A percentile compares a stretch with the other conserved stretches of the same genome.
phyloP scores from a whole-genome alignment of 2,329 filamentous ascomycete species.

The Thelonectria discophora region DNA sequence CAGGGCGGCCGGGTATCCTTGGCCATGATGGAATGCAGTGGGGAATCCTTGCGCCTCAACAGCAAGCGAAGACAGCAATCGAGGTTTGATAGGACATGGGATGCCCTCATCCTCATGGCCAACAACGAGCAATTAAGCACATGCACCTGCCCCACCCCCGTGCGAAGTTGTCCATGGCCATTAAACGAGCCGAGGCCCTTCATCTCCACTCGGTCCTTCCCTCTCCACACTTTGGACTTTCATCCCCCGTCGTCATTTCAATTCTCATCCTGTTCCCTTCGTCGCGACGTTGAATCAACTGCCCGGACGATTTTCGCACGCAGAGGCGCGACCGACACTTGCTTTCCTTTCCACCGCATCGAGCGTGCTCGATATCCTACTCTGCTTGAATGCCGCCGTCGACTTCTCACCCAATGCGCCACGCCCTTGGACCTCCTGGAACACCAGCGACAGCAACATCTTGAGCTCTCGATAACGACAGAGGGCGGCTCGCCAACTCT shows the following conservation, averaged over 20 bases:
- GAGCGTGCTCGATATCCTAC: constrained; percentile 4
- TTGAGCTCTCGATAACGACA: constrained; percentile 22
- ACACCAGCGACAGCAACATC: constrained; percentile 34
- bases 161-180: neutral
- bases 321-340: neutral
- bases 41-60: constrained; percentile 18
- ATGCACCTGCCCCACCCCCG: constrained; percentile 10
- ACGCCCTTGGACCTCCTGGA: constrained; percentile 38
- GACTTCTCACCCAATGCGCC: constrained; percentile 36
- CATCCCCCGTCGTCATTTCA: neutral
- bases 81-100: neutral
- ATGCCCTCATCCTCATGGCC: constrained; percentile 4
- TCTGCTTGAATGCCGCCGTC: constrained; percentile 38
- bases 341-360: neutral
- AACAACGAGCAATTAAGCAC: constrained; percentile 1
- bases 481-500: constrained; percentile 13
- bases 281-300: neutral
- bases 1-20: neutral
- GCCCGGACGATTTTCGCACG: neutral
- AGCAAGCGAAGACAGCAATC: neutral
- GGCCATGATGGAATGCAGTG: constrained; percentile 1
- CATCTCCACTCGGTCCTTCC: constrained; percentile 7
- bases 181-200: constrained; percentile 15
- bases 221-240: neutral
- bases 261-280: neutral